phyloP scores from a whole-genome alignment of 2,329 filamentous ascomycete genomes.

The Cladosporium phlei region DNA sequence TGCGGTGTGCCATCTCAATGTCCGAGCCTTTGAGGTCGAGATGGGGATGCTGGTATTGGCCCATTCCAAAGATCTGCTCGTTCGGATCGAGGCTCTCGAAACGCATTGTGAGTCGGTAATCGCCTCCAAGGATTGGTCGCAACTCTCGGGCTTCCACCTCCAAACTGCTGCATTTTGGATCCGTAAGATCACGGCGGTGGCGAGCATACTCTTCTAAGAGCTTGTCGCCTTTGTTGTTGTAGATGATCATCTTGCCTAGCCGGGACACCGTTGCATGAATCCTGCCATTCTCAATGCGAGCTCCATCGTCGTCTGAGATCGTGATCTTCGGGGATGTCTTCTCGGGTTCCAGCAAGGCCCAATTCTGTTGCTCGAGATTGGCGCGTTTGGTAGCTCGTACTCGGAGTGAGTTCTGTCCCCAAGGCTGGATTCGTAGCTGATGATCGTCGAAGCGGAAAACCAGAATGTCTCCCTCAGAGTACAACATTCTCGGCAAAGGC shows the following conservation, averaged over 20 bases:
- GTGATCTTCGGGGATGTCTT: constrained; percentile 11
- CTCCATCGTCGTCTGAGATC: constrained; percentile 28
- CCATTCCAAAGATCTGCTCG: constrained; percentile 65
- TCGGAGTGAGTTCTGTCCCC: constrained; percentile 46
- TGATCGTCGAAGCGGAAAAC: constrained; percentile 55
- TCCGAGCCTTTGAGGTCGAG: constrained; percentile 61
- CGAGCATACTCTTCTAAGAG: constrained; percentile 53
- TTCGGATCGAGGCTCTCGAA: constrained; percentile 50
- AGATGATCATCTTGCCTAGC: constrained; percentile 49
- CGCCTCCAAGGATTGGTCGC: constrained; percentile 47
- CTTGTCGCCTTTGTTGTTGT: constrained; percentile 38
- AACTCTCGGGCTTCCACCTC: constrained; percentile 56
- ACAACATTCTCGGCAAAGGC: constrained; percentile 23
- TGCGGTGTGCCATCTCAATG: constrained; percentile 61
- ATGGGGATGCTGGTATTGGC: constrained; percentile 61
- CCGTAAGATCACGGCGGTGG: constrained; percentile 46
- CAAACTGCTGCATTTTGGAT: constrained; percentile 57
- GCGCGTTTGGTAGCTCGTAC: constrained; percentile 43
- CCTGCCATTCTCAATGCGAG: constrained; percentile 46
- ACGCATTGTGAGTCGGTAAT: constrained; percentile 55
- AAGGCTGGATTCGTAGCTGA: constrained; percentile 46
- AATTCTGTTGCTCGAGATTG: constrained; percentile 36
- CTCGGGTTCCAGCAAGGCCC: constrained; percentile 35
- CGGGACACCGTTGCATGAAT: constrained; percentile 45
- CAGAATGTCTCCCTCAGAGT: constrained; percentile 51